Conservation (phyloP, 2,329 filamentous ascomycete species). For the Nigrospora oryzae region DNA sequence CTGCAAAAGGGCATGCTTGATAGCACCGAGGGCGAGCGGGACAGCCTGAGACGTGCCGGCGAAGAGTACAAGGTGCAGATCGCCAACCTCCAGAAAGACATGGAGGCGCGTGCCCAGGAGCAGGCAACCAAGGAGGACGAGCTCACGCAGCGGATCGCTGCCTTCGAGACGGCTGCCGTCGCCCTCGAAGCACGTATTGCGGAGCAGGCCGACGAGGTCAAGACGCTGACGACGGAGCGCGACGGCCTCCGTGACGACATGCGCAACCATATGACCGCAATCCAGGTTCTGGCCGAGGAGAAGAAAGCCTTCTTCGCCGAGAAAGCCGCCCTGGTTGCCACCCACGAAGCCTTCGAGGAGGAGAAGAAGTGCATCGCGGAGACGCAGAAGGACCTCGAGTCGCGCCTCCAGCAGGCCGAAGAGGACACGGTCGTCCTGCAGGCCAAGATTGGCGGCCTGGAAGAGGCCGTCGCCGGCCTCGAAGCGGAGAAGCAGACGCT, state of each 20-base stretch:
- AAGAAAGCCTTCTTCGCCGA: conserved; percentile 8
- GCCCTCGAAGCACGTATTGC: conserved; percentile 15
- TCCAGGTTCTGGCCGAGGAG: conserved; percentile 5
- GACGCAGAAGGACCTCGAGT: conserved; percentile 17
- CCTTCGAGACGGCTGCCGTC: conserved; percentile 11
- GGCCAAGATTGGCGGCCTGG: conserved; percentile 2
- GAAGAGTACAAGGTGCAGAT: conserved; percentile 16
- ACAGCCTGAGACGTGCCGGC: conserved; percentile 17
- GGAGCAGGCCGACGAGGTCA: conserved; percentile 17
- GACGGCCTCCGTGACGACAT: conserved; percentile 10
- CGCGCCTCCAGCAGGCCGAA: conserved; percentile 15
- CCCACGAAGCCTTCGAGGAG: conserved; percentile 4
- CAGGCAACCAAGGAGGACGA: conserved; percentile 15
- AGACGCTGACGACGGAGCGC: conserved; percentile 13
- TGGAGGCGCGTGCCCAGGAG: conserved; percentile 11
- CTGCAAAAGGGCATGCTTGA: conserved; percentile 18
- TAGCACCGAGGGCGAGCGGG: conserved; percentile 24
- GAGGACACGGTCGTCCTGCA: conserved; percentile 9
- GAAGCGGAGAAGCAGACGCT: conserved; percentile 1
- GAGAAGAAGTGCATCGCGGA: conserved; percentile 18
- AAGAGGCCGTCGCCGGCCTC: conserved; percentile 3
- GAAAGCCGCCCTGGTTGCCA: conserved; percentile 5
- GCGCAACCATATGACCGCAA: conserved; percentile 9
- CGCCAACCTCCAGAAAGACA: conserved; percentile 12
- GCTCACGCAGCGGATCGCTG: conserved; percentile 14